Evolutionary conservation across 768 basidiomycete species (phyloP).

Genomic region (Russula emetica): DNA sequence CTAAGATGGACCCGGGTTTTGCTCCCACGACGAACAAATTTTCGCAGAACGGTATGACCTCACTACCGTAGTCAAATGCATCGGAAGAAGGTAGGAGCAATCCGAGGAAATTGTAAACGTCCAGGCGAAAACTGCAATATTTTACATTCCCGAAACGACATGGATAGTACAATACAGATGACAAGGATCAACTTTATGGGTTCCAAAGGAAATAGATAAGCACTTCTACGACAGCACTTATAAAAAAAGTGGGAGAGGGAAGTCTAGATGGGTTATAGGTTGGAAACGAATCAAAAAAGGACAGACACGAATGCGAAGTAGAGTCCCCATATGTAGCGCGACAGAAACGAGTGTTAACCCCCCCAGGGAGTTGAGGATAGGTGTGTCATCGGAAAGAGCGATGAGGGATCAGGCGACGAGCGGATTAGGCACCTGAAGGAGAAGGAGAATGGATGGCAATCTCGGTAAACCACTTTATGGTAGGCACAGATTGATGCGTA

Average conservation of each 20-base stretch:
- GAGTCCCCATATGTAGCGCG: not conserved
- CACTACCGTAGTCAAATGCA: too few species aligned
- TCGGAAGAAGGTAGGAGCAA: not conserved
- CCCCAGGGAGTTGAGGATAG: not conserved
- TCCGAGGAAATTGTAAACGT: not conserved
- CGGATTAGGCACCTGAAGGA: not conserved
- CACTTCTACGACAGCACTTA: not conserved
- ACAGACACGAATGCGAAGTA: not conserved
- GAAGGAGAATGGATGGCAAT: not conserved
- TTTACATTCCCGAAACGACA: not conserved
- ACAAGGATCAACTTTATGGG: not conserved
- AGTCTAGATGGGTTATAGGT: not conserved
- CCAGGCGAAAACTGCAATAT: not conserved
- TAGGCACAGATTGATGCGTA: not conserved
- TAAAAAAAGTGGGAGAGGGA: not conserved
- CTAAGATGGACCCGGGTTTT: not conserved
- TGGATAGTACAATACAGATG: not conserved
- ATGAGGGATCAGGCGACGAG: not conserved
- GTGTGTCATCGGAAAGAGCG: too few species aligned
- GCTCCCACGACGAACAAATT: not conserved
- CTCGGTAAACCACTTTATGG: not conserved
- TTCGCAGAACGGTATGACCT: not conserved
- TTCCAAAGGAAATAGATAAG: not conserved
- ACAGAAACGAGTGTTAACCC: not conserved
- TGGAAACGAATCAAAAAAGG: not conserved